Evolutionary conservation across 2,329 filamentous ascomycete species (phyloP).

Genomic region (Fusarium chlamydosporum): DNA sequence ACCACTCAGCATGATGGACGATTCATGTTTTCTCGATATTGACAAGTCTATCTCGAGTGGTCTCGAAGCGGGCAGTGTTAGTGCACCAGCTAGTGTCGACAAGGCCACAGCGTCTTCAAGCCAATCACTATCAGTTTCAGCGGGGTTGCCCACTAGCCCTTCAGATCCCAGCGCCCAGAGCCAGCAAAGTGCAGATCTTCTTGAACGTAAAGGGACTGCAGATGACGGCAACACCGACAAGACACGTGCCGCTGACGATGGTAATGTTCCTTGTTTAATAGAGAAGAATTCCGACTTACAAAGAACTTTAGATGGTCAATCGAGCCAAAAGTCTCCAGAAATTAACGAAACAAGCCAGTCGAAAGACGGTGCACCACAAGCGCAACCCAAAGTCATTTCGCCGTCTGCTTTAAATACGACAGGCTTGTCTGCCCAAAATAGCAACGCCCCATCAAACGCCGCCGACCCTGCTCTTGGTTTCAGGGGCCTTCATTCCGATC

Average conservation of each 20-base stretch:
- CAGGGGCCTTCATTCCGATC: constrained; percentile 45
- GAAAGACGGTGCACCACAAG: constrained; percentile 13
- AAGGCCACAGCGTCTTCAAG: constrained; percentile 27
- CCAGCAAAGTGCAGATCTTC: constrained; percentile 38
- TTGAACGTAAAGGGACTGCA: constrained; percentile 28
- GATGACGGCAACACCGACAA: constrained; percentile 35
- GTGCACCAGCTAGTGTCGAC: constrained; percentile 36
- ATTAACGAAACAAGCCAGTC: constrained; percentile 4
- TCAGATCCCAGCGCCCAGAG: constrained; percentile 28
- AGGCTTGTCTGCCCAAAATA: constrained; percentile 46
- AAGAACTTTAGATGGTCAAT: constrained; percentile 14
- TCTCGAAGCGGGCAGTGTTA: constrained; percentile 31
- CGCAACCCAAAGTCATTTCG: constrained; percentile 41
- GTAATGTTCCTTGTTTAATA: constrained; percentile 17
- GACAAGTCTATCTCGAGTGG: constrained; percentile 27
- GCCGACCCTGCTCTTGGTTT: constrained; percentile 39
- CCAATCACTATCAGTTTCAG: constrained; percentile 39
- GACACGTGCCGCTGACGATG: constrained; percentile 40
- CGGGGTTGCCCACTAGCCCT: constrained; percentile 32
- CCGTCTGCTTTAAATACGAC: constrained; percentile 43
- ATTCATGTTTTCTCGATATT: constrained; percentile 44
- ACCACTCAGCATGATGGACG: constrained; percentile 52
- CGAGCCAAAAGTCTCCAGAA: constrained; percentile 4
- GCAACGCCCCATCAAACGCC: constrained; percentile 43
- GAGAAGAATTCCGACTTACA: constrained; percentile 15